Conservation (phyloP, 305 asterid genomes). For the Salvia sclarea region DNA sequence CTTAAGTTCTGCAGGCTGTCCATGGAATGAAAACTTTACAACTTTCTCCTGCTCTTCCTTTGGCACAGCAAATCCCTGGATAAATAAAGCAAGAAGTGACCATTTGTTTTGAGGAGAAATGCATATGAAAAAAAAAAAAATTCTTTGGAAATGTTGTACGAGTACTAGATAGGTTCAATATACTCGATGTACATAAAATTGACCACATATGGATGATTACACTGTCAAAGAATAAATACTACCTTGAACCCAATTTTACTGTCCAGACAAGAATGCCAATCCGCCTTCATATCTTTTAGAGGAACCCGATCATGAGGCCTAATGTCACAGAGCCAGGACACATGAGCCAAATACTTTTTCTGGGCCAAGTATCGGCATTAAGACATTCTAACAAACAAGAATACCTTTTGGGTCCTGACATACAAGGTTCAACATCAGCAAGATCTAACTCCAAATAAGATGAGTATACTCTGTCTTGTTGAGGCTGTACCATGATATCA, state of each 20-base stretch:
- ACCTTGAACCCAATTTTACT: constrained; percentile 84
- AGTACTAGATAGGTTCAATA: too few species aligned
- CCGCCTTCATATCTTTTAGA: constrained; percentile 71
- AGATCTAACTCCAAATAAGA: constrained; percentile 70
- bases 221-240: constrained; percentile 31
- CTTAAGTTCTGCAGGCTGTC: constrained; percentile 75
- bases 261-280: constrained; percentile 79
- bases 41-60: constrained; percentile 71
- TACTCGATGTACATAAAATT: background rate
- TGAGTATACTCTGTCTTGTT: constrained; percentile 68
- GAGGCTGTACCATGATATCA: constrained; percentile 53
- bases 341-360: constrained; percentile 9
- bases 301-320: constrained; percentile 89
- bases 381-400: background rate
- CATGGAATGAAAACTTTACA: constrained; percentile 58
- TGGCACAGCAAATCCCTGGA: constrained; percentile 74
- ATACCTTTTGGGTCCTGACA: constrained; percentile 90
- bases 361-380: background rate
- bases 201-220: background rate
- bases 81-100: constrained; percentile 4
- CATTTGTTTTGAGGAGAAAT: too few species aligned
- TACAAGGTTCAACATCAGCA: constrained; percentile 69
- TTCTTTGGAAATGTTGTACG: too few species aligned
- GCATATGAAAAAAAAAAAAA: background rate
- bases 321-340: constrained; percentile 34